Evolutionary conservation across 225 moss, liverwort and hornwort genomes (phyloP), one percentile per base, ranked within the genome.

Genomic region (Antitrichia curtipendula): DNA sequence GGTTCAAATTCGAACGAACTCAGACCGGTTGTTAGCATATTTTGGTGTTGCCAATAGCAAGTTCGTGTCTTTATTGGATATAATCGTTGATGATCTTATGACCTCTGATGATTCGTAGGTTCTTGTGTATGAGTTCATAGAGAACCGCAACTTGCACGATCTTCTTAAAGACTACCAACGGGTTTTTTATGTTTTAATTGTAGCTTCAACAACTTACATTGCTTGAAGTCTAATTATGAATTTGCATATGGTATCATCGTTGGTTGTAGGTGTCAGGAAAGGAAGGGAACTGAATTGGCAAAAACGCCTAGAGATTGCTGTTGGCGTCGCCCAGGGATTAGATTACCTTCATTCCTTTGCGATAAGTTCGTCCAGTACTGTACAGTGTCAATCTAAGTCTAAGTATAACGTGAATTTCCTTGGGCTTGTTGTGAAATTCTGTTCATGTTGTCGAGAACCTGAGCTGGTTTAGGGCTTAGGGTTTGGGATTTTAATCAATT

Each of bases 321-420:
- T 93, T 76, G 95, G 91, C 56, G 94, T 95, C 16, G 96, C 96
- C n/a, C 92, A 87, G 82, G 95, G 96, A 77, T 90, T 96, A 81
- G 96, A 96, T 66, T 95, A 96, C 82, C 94, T 97, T 57, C 97
- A 97, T 90, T 92, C 94, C 45, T 95, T 91, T 83, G 96, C 95
- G 84, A 94, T 95, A 88, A 86, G 83, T 85, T 62, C 38, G 69
- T 75, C 40, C 53, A 62, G 41, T 10, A 50, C 49, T 47, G 15
- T 41, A 7, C 47, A 19, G 43, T 36, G 41, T 45, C 74, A 12
- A 49, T 84, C 50, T n/a, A 50, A 24, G 23, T 79, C 73, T 73
- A 36, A 22, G 31, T 56, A 50, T 20, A 38, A n/a, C 45, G 54
- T 47, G 57, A 52, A 62, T 47, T 45, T 56, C 54, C 10, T 61